These are phyloP conservation scores for Exophiala viscosa DNA, from an alignment of 2,329 filamentous ascomycete genomes.

Conservation along the genomic window DNA sequence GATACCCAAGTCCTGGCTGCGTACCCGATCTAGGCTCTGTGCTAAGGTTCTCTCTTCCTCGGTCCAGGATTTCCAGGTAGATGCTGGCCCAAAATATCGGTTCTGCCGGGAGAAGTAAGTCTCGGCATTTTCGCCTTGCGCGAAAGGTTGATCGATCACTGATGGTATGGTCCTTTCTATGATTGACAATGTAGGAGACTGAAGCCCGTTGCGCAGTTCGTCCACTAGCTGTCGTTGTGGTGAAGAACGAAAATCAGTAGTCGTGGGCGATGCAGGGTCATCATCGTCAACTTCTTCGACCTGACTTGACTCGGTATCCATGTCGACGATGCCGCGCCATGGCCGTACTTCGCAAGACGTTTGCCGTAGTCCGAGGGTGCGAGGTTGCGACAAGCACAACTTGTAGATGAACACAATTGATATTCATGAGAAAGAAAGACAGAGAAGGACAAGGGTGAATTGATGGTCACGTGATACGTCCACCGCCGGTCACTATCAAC, in stretches of 20 bases:
- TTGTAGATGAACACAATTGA: not conserved
- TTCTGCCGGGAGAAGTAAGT: slow-evolving; percentile 55
- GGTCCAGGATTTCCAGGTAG: slow-evolving; percentile 82
- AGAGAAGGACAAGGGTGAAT: too few relatives aligned
- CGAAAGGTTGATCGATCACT: slow-evolving; percentile 1
- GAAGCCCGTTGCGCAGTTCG: not conserved
- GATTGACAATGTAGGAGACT: not conserved
- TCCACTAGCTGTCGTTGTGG: not conserved
- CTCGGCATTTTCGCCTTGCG: slow-evolving; percentile 13
- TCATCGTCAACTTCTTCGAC: slow-evolving; percentile 5
- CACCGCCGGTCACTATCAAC: too few relatives aligned
- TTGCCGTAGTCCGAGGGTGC: not conserved
- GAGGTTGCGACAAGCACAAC: not conserved
- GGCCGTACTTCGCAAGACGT: not conserved
- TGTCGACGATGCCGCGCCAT: not conserved
- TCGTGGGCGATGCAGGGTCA: not conserved
- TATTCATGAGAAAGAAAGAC: not conserved
- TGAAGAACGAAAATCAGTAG: slow-evolving; percentile 1
- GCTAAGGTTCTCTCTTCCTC: slow-evolving; percentile 72
- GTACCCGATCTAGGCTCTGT: slow-evolving; percentile 59
- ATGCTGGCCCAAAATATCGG: slow-evolving; percentile 63
- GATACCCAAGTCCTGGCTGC: slow-evolving; percentile 64
- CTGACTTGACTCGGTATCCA: slow-evolving; percentile 12
- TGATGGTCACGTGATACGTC: too few relatives aligned
- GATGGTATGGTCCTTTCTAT: slow-evolving; percentile 2